phyloP scores from a whole-genome alignment of 768 basidiomycete genomes.

The Daedaleopsis nitida region DNA sequence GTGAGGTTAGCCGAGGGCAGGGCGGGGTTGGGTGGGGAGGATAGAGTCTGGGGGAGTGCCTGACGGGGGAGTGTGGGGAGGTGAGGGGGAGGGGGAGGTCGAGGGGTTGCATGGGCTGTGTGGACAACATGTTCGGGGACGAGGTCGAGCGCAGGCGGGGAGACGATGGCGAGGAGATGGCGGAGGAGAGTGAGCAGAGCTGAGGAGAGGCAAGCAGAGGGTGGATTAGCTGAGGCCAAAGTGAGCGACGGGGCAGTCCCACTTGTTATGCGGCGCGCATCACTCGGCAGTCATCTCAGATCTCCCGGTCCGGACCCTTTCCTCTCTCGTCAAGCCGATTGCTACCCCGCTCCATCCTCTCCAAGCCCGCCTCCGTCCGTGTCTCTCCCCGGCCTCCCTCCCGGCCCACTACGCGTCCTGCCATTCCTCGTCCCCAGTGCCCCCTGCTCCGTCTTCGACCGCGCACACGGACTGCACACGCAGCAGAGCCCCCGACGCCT shows the following conservation, averaged over 20 bases:
- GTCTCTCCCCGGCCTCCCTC: neutral
- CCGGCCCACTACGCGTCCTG: neutral
- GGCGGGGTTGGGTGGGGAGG: neutral
- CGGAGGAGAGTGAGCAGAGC: slow-evolving; percentile 14
- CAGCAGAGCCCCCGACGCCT: neutral
- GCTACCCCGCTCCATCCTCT: too few species aligned
- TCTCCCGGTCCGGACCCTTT: slow-evolving; percentile 23
- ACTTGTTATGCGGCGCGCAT: slow-evolving; percentile 24
- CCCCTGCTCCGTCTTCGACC: neutral
- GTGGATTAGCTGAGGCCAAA: slow-evolving; percentile 6
- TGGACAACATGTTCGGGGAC: slow-evolving; percentile 36
- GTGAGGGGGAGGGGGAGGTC: slow-evolving; percentile 22
- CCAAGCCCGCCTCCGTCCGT: neutral
- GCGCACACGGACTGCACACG: neutral
- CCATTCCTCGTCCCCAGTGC: neutral
- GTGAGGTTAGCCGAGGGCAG: slow-evolving; percentile 15
- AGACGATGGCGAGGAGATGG: slow-evolving; percentile 1
- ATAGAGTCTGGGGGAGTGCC: slow-evolving; percentile 16
- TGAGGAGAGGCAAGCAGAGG: neutral
- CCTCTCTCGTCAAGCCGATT: slow-evolving; percentile 9
- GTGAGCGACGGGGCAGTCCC: slow-evolving; percentile 12
- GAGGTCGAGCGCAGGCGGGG: slow-evolving; percentile 3
- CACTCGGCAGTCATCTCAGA: slow-evolving; percentile 27
- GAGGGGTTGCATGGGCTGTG: slow-evolving; percentile 39
- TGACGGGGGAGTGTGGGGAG: slow-evolving; percentile 20